phyloP scores from a whole-genome alignment of 192 early-diverging fungal species.

The Chytriomyces sp. region DNA sequence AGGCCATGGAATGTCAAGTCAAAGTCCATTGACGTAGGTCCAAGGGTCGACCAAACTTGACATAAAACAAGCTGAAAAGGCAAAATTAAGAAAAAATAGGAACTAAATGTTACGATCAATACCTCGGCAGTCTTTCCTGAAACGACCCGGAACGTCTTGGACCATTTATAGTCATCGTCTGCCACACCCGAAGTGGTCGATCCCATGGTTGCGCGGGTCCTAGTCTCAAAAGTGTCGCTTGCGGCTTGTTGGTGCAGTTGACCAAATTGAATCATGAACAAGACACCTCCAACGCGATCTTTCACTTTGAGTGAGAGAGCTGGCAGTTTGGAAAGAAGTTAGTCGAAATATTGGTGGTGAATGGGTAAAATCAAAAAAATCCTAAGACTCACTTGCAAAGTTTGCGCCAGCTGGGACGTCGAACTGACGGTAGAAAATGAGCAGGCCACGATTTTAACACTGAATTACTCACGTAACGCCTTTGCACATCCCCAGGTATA shows the following conservation, averaged over 20 bases:
- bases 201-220: conserved; percentile 63
- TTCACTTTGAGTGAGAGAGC: conserved; percentile 36
- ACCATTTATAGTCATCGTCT: conserved; percentile 60
- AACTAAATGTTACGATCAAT: conserved; percentile 8
- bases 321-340: background rate
- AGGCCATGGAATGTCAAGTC: conserved; percentile 82
- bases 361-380: background rate
- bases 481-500: conserved; percentile 73
- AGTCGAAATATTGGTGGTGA: background rate
- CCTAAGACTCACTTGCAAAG: conserved; percentile 57
- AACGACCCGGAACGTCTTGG: conserved; percentile 62
- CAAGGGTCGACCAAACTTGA: conserved; percentile 87
- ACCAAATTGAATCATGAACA: conserved; percentile 72
- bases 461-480: conserved; percentile 58
- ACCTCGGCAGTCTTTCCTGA: conserved; percentile 79
- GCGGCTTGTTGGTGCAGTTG: conserved; percentile 59
- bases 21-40: conserved; percentile 66
- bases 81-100: too few relatives aligned
- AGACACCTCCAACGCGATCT: conserved; percentile 55
- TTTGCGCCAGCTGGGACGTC: conserved; percentile 82
- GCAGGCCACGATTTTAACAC: too few relatives aligned
- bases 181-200: conserved; percentile 61
- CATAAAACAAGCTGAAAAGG: conserved; percentile 57
- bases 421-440: conserved; percentile 39
- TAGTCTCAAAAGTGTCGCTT: background rate